Conservation (phyloP, 2,329 filamentous ascomycete species). For the Cordyceps tenuipes region DNA sequence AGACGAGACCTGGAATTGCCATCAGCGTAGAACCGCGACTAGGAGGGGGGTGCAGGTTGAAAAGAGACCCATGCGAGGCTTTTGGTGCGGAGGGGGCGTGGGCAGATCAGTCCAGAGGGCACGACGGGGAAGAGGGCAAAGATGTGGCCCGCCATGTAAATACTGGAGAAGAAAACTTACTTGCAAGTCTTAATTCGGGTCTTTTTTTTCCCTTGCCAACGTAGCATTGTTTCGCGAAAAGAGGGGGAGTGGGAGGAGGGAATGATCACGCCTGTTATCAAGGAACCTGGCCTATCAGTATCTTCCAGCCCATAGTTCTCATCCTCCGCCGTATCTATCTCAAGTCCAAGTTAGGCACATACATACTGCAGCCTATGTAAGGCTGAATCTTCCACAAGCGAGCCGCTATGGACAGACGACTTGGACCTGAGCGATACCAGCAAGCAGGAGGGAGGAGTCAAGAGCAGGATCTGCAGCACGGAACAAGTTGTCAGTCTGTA, state of each 20-base stretch:
- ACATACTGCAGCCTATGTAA: not conserved
- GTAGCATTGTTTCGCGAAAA: not conserved
- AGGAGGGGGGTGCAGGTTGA: not conserved
- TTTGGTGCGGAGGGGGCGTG: not conserved
- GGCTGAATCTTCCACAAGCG: not conserved
- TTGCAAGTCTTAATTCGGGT: not conserved
- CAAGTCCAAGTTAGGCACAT: not conserved
- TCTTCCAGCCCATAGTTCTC: not conserved
- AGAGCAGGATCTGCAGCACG: not conserved
- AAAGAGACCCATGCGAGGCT: not conserved
- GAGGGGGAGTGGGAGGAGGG: not conserved
- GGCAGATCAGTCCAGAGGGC: not conserved
- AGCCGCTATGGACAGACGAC: not conserved
- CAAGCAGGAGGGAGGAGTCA: not conserved
- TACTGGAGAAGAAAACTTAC: not conserved
- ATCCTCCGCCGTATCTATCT: not conserved
- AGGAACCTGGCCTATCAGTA: not conserved
- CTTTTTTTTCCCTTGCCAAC: not conserved
- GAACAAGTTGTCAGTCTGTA: not conserved
- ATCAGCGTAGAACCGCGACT: not conserved
- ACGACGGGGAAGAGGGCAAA: not conserved
- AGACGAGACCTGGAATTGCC: not conserved
- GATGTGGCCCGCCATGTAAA: not conserved
- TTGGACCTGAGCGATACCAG: not conserved
- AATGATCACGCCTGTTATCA: not conserved